Evolutionary conservation across 495 filamentous ascomycete species (phyloP).

Genomic region (Talaromyces adpressus): DNA sequence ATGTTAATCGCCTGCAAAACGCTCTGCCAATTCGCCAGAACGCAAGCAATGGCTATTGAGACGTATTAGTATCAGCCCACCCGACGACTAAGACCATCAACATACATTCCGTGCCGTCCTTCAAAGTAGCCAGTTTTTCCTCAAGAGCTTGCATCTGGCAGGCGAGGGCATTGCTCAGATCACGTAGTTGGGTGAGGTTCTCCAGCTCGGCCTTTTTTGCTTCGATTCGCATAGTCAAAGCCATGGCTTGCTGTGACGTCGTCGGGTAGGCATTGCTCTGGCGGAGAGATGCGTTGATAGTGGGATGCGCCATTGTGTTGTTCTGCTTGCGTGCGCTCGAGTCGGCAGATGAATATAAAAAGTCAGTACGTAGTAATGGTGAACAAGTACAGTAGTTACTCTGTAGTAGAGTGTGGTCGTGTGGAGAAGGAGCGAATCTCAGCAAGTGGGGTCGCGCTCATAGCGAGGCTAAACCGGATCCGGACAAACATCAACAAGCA

Average conservation of each 20-base stretch:
- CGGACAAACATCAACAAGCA: conserved; percentile 36
- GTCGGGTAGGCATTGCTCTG: conserved; percentile 27
- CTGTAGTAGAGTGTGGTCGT: neutral
- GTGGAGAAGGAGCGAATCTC: neutral
- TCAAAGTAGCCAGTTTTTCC: conserved; percentile 77
- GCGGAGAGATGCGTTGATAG: conserved; percentile 25
- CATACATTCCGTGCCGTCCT: conserved; percentile 86
- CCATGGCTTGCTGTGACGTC: conserved; percentile 64
- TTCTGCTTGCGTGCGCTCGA: neutral
- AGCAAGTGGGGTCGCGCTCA: conserved; percentile 2
- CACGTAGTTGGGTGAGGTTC: conserved; percentile 77
- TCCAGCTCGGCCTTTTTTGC: conserved; percentile 93
- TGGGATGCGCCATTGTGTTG: conserved; percentile 22
- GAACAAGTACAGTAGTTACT: no score
- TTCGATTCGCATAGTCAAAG: conserved; percentile 77
- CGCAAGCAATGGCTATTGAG: conserved; percentile 73
- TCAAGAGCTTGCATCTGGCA: conserved; percentile 88
- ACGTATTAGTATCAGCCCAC: conserved; percentile 12
- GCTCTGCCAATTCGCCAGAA: conserved; percentile 93
- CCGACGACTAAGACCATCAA: neutral
- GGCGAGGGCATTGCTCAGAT: conserved; percentile 80
- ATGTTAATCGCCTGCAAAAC: conserved; percentile 90
- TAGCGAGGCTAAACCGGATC: conserved; percentile 24
- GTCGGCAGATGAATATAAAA: neutral
- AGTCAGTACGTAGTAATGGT: neutral